Base-by-base conservation (phyloP, 805 yeast species). In the Wickerhamomyces ciferrii region DNA sequence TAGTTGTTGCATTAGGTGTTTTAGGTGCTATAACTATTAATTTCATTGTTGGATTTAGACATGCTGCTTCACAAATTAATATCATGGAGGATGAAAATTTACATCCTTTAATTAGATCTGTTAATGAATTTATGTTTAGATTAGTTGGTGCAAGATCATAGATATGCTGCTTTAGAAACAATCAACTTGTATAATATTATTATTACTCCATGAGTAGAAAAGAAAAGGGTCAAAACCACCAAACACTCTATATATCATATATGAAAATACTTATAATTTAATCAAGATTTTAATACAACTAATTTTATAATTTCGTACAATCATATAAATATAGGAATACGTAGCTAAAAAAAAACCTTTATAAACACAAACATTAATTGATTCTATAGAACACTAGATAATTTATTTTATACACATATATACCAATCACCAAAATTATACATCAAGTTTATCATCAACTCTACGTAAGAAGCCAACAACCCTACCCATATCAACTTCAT, bases 1-100 rank as follows among this genome's bases (percentile, higher is more conserved):
- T 94, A 43, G 70, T 91, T 15, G 75, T 94, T 38, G 87, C 94
- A 5, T 49, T 72, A 23, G 90, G 87, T 13, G 75, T 92, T 48
- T 65, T 85, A 8, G 55, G 76, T 41, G 84, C 92, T 4, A 72
- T 92, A 55, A 59, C 76, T 10, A 62, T 89, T 52, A 91, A 91
- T 66, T 92, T 90, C 57, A 70, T 76, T 27, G 79, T 82, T 45
- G 88, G 94, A 14, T 71, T 81, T 62, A 74, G 63, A 54, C 66
- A 66, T 35, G 68, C 71, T 13, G 66, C 65, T 23, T 32, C 47
- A 13, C 46, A 53, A 18, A 23, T 59, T 15, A 40, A 48, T 15
- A 31, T 44, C 3, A 38, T 48, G 42, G 56, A 51, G 7, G 44
- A 35, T 17, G 51, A 49, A 31, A 51, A 49, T 29, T 24, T 53